phyloP scores from a whole-genome alignment of 2,329 filamentous ascomycete species.

The Claviceps maximensis region DNA sequence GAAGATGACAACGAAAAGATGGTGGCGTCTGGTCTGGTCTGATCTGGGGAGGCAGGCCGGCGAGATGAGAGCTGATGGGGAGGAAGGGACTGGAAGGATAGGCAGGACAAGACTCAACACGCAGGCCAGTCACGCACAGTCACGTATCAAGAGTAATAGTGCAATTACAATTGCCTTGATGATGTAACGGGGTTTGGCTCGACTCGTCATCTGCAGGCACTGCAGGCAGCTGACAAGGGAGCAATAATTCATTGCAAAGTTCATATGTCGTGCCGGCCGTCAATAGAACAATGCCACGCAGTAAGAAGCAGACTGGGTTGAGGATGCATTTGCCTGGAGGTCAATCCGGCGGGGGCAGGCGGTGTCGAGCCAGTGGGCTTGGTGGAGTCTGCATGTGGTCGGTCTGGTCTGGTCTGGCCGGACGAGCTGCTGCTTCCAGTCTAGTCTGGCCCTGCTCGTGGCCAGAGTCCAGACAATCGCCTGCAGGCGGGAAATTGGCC shows the following conservation, averaged over 20 bases:
- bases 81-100: background rate
- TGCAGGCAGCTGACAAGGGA: background rate
- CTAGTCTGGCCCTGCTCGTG: background rate
- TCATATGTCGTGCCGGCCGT: background rate
- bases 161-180: background rate
- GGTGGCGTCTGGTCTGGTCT: too few relatives aligned
- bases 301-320: background rate
- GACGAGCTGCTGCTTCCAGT: background rate
- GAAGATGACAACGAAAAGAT: background rate
- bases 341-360: background rate
- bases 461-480: too few relatives aligned
- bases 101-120: background rate
- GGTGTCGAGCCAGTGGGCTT: too few relatives aligned
- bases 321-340: background rate
- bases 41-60: too few relatives aligned
- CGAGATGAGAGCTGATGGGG: background rate
- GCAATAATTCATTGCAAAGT: background rate
- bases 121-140: background rate
- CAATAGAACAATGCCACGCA: background rate
- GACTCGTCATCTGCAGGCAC: background rate
- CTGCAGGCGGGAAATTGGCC: too few relatives aligned
- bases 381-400: background rate
- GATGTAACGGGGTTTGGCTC: background rate
- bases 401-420: too few relatives aligned
- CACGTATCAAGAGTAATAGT: background rate